Evolutionary conservation across 345 rosid genomes (phyloP), one percentile per base, ranked within the genome.

Genomic region (Gossypium longicalyx): DNA sequence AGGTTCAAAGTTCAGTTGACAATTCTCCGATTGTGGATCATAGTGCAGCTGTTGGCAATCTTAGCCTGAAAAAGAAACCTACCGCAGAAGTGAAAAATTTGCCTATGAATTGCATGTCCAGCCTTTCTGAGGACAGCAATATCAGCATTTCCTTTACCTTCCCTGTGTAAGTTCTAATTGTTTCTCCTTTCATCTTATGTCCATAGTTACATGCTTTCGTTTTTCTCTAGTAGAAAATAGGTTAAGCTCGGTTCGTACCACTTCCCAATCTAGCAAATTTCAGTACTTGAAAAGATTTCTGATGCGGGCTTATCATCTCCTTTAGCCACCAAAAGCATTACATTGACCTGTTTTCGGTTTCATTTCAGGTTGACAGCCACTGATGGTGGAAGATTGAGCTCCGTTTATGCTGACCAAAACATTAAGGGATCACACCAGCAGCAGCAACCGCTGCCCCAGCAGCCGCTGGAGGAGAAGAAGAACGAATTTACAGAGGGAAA

Each of bases 301-400:
- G 9, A 9, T 9, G 25, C 22, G n/a, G 10, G 60, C 41, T 34
- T 4, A 34, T 34, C 2, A 23, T 9, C 10, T 22, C 20, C 19
- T 54, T 7, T 56, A 56, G 25, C 60, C 60, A 56, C 25, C 60
- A 56, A 56, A 19, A 56, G 3, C 20, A 20, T 56, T 59, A 7
- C 43, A 27, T 19, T 67, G 15, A 25, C 15, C 9, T 49, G 22
- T 51, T 51, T 51, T 9, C 1, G 23, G 8, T 20, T 38, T 74
- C 43, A 57, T 57, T 79, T 61, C 83, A 89, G 93, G 59, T 77
- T 88, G 75, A 75, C 73, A 48, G 68, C 76, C 23, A 20, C 19
- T 7, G 83, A 83, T 12, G 64, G 68, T 17, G 83, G 25, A 61
- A 65, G 62, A 52, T 49, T 9, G 47, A 49, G 63, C 45, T 66